A percentile compares a stretch with the other conserved stretches of the same genome.
Conservation (phyloP, 805 yeast genomes). For the Zygoascus tannicola region DNA sequence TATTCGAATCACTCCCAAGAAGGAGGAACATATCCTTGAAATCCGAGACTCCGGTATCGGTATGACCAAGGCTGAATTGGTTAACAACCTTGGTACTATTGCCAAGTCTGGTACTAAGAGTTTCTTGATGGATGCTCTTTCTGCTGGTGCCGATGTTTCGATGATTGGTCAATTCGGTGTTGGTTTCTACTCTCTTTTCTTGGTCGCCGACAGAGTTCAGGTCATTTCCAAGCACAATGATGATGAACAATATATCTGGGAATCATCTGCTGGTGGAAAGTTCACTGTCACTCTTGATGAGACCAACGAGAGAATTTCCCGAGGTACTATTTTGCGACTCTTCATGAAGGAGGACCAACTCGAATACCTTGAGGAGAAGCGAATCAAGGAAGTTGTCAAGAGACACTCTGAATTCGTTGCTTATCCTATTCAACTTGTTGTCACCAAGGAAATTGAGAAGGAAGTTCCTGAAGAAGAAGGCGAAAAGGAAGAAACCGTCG, state of each 20-base stretch:
- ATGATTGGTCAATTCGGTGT: constrained; percentile 99
- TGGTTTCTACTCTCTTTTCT: constrained; percentile 98
- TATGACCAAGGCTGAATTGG: constrained; percentile 99
- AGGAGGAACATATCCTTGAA: constrained; percentile 89
- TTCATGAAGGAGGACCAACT: constrained; percentile 98
- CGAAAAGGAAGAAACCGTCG: constrained; percentile 44
- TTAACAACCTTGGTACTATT: constrained; percentile 98
- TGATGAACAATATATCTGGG: constrained; percentile 99
- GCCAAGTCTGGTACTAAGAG: constrained; percentile 99
- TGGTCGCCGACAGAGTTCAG: constrained; percentile 98
- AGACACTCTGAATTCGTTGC: constrained; percentile 99
- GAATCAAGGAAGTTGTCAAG: constrained; percentile 98
- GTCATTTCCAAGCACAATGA: constrained; percentile 98
- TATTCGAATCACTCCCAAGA: constrained; percentile 95
- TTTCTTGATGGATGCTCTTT: constrained; percentile 92
- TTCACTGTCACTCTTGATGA: constrained; percentile 92
- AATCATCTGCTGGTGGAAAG: constrained; percentile 99
- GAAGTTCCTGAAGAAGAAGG: constrained; percentile 83
- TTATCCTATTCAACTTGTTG: constrained; percentile 97
- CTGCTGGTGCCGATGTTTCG: constrained; percentile 99
- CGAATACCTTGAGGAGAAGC: constrained; percentile 98
- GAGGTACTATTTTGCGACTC: constrained; percentile 94
- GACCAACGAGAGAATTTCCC: constrained; percentile 71
- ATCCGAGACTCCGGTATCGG: constrained; percentile 99
- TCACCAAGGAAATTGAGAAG: constrained; percentile 97